Conservation (phyloP, 352 stramenopile genomes). For the Pythium phragmiticola region DNA sequence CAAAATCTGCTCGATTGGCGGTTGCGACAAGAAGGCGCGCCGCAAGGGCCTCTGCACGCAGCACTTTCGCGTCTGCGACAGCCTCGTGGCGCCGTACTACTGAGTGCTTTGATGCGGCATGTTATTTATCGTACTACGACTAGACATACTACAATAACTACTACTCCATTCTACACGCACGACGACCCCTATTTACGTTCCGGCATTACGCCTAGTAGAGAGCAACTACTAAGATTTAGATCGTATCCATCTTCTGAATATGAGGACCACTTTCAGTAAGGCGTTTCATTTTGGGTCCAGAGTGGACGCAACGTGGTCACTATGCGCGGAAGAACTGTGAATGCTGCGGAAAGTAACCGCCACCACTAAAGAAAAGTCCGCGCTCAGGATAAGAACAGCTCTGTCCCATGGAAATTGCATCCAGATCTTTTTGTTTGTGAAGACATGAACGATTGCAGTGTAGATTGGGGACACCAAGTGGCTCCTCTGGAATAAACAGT, state of each 20-base stretch:
- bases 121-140: conserved; percentile 20
- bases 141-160: background rate
- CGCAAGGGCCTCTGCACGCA: conserved; percentile 82
- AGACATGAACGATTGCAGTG: too few relatives aligned
- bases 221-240: background rate
- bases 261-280: background rate
- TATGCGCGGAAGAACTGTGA: background rate
- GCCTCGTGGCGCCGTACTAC: conserved; percentile 21
- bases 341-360: background rate
- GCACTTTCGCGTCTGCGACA: conserved; percentile 65
- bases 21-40: conserved; percentile 81
- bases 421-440: too few relatives aligned
- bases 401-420: conserved; percentile 1
- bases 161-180: background rate
- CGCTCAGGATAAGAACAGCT: conserved; percentile 1
- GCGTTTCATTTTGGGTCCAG: background rate
- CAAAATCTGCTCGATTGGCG: conserved; percentile 73
- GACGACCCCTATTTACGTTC: background rate
- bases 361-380: background rate
- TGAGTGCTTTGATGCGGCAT: background rate
- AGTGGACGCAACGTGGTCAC: background rate
- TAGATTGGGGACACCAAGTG: too few relatives aligned
- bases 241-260: background rate
- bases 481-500: too few relatives aligned
- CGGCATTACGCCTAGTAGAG: background rate